Conservation (phyloP, 345 rosid species). For the Ailanthus altissimus region DNA sequence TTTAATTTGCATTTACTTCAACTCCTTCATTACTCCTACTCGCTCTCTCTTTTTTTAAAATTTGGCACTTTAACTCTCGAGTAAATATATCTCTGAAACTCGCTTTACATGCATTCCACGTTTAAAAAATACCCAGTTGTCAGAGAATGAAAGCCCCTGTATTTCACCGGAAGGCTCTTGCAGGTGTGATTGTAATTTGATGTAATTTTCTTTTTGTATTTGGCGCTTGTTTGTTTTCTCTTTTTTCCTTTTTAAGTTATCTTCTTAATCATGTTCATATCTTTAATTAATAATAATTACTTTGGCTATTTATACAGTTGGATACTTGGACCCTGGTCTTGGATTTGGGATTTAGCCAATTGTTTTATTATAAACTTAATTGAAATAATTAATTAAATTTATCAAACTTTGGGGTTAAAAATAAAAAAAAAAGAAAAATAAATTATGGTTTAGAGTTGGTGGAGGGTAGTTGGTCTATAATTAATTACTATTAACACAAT, state of each 20-base stretch:
- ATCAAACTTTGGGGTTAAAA: not conserved
- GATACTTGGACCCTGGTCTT: not conserved
- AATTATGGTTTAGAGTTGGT: too few species aligned
- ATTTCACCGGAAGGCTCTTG: rapidly evolving
- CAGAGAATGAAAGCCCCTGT: not conserved
- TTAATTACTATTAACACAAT: not conserved
- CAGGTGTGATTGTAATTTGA: not conserved
- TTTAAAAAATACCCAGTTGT: not conserved
- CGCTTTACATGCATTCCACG: not conserved
- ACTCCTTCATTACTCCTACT: slow-evolving; percentile 3
- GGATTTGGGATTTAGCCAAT: not conserved
- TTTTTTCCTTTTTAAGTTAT: slow-evolving; percentile 1
- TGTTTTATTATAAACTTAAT: not conserved
- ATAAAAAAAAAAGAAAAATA: too few species aligned
- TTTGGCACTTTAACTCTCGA: not conserved
- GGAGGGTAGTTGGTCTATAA: not conserved
- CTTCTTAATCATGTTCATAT: slow-evolving; percentile 4
- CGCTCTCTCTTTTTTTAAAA: not conserved
- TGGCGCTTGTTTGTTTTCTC: slow-evolving; percentile 12
- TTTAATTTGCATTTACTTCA: slow-evolving; percentile 23
- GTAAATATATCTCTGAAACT: not conserved
- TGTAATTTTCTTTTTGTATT: slow-evolving; percentile 7
- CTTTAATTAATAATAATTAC: slow-evolving; percentile 9
- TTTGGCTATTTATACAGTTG: not conserved
- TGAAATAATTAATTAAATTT: not conserved